phyloP scores from a whole-genome alignment of 2,329 filamentous ascomycete genomes.

The Penicillium nordicum region DNA sequence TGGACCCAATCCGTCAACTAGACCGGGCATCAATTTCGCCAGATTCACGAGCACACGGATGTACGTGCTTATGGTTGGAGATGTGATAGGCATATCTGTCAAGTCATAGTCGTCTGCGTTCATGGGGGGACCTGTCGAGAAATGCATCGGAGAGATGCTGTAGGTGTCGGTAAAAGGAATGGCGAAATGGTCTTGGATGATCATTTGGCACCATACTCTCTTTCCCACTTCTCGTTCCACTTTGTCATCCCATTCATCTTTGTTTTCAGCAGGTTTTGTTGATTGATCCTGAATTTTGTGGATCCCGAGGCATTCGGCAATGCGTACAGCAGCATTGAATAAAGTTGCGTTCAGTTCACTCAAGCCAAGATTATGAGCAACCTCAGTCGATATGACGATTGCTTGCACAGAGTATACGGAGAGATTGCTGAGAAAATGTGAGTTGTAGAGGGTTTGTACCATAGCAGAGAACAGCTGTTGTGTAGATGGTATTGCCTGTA shows the following conservation, averaged over 20 bases:
- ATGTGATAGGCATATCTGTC: slow-evolving; percentile 14
- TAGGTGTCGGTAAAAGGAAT: slow-evolving; percentile 40
- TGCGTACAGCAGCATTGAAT: slow-evolving; percentile 35
- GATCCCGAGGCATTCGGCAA: slow-evolving; percentile 32
- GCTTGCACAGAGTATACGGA: slow-evolving; percentile 35
- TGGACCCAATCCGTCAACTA: slow-evolving; percentile 35
- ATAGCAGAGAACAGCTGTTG: slow-evolving; percentile 31
- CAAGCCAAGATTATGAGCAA: slow-evolving; percentile 38
- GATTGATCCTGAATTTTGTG: slow-evolving; percentile 26
- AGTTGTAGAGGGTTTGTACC: slow-evolving; percentile 32
- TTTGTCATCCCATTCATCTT: slow-evolving; percentile 24
- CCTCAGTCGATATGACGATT: slow-evolving; percentile 38
- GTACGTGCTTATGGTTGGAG: slow-evolving; percentile 26
- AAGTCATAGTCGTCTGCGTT: slow-evolving; percentile 39
- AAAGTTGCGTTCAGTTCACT: slow-evolving; percentile 38
- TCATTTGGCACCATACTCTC: slow-evolving; percentile 38
- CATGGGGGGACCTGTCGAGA: slow-evolving; percentile 29
- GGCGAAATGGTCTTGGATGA: slow-evolving; percentile 39
- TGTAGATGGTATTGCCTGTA: slow-evolving; percentile 23
- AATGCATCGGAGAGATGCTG: slow-evolving; percentile 37
- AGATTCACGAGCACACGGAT: slow-evolving; percentile 31
- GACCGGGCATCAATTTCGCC: slow-evolving; percentile 34
- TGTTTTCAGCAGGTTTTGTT: slow-evolving; percentile 1
- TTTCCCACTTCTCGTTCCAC: slow-evolving; percentile 35
- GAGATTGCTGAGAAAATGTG: slow-evolving; percentile 33